Evolutionary conservation across 441 rosid genomes (phyloP).

Genomic region (Populus trichocarpa): DNA sequence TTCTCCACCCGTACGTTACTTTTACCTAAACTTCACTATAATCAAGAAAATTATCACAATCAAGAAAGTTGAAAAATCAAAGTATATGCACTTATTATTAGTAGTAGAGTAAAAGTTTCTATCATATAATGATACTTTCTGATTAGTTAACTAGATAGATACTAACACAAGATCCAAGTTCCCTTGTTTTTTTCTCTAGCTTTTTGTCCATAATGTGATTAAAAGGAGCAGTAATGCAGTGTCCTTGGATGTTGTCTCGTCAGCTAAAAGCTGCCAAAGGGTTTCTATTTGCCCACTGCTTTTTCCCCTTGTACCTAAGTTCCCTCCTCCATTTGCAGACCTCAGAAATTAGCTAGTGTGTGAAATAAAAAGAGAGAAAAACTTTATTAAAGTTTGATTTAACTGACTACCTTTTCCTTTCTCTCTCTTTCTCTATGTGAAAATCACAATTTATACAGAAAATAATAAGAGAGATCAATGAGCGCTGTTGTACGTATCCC

Average conservation of each 20-base stretch:
- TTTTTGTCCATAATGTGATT: conserved; percentile 20
- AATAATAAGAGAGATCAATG: conserved; percentile 14
- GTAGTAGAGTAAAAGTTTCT: background rate
- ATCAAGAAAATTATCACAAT: background rate
- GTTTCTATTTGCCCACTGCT: conserved; percentile 18
- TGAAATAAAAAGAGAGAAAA: background rate
- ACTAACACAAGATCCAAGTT: conserved; percentile 28
- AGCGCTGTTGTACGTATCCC: conserved; percentile 25
- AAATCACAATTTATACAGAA: background rate
- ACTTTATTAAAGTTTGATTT: conserved; percentile 24
- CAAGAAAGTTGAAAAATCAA: background rate
- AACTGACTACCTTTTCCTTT: background rate
- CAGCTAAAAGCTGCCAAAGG: conserved; percentile 43
- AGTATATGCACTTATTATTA: background rate
- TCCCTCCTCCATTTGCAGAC: conserved; percentile 18
- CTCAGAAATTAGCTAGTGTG: conserved; percentile 18
- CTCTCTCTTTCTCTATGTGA: background rate
- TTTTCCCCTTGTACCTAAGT: conserved; percentile 11
- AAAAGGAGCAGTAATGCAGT: conserved; percentile 29
- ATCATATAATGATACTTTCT: conserved; percentile 5
- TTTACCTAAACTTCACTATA: conserved; percentile 8
- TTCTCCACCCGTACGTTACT: conserved; percentile 89
- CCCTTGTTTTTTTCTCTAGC: conserved; percentile 13
- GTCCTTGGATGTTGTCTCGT: conserved; percentile 46
- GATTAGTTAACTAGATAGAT: conserved; percentile 4